Percentiles rank a stretch among this genome's conserved stretches.
Conservation (phyloP, 441 rosid species). For the Eruca vesicaria region DNA sequence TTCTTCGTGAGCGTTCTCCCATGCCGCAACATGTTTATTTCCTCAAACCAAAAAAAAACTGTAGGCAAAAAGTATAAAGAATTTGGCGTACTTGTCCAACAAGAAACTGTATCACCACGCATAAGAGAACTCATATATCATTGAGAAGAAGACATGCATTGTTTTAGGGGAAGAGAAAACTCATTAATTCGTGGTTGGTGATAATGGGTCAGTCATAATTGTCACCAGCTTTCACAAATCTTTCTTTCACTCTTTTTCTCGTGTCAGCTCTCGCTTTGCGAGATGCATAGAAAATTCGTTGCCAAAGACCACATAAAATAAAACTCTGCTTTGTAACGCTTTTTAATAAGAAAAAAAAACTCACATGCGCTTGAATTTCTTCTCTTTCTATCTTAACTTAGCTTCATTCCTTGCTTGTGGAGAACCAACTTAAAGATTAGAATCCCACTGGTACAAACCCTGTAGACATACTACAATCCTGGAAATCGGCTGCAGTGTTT, state of each 20-base stretch:
- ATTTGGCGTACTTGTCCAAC: not conserved
- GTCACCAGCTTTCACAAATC: constrained; percentile 86
- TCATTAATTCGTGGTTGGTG: too few species aligned
- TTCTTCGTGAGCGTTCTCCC: not conserved
- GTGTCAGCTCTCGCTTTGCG: constrained; percentile 84
- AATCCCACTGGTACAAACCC: constrained; percentile 54
- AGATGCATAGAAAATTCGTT: constrained; percentile 71
- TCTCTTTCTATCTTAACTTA: constrained; percentile 30
- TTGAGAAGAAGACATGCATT: too few species aligned
- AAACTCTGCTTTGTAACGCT: too few species aligned
- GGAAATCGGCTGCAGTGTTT: constrained; percentile 47
- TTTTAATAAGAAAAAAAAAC: not conserved
- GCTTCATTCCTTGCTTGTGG: constrained; percentile 19
- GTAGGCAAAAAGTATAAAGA: not conserved
- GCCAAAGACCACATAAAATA: constrained; percentile 60
- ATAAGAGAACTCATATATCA: not conserved
- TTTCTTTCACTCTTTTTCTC: constrained; percentile 76
- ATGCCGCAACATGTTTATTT: constrained; percentile 22
- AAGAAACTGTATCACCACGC: not conserved
- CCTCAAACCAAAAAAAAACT: constrained; percentile 16
- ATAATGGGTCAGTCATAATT: constrained; percentile 64
- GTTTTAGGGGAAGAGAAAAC: too few species aligned
- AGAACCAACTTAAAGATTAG: constrained; percentile 46
- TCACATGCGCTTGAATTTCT: constrained; percentile 32
- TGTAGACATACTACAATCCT: constrained; percentile 55